These are phyloP conservation scores for Metschnikowia amazonensis DNA, from an alignment of 805 yeast species.

Conservation along the genomic window DNA sequence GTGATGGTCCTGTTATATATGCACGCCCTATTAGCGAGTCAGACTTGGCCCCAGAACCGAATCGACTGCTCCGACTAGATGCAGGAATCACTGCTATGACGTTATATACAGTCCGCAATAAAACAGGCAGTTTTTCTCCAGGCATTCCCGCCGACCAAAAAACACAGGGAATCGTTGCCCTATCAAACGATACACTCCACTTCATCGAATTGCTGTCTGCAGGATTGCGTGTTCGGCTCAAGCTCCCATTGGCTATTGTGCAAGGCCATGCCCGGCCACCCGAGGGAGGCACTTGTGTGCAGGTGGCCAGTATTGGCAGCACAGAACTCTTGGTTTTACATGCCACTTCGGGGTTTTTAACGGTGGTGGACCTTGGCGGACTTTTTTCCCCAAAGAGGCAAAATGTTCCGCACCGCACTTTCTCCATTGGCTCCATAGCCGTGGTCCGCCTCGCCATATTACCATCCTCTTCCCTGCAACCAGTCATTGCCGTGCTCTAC, in stretches of 20 bases:
- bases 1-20: neutral
- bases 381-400: neutral
- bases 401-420: constrained; percentile 4
- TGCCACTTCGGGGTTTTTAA: constrained; percentile 9
- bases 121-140: too few relatives aligned
- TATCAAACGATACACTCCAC: neutral
- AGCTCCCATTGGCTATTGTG: constrained; percentile 2
- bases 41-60: neutral
- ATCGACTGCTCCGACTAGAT: neutral
- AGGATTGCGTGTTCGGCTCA: neutral
- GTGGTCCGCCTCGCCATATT: constrained; percentile 10
- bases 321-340: constrained; percentile 4
- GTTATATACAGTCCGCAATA: neutral
- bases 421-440: constrained; percentile 14
- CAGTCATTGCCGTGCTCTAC: constrained; percentile 27
- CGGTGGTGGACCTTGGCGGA: constrained; percentile 7
- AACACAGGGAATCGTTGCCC: neutral
- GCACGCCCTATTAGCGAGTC: constrained; percentile 3
- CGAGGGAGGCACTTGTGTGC: neutral
- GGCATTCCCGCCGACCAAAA: neutral
- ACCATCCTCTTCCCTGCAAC: neutral
- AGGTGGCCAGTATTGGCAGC: neutral
- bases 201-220: neutral
- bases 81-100: neutral
- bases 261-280: neutral